Base-by-base conservation (phyloP, 441 rosid genomes). In the Croton setiger region DNA sequence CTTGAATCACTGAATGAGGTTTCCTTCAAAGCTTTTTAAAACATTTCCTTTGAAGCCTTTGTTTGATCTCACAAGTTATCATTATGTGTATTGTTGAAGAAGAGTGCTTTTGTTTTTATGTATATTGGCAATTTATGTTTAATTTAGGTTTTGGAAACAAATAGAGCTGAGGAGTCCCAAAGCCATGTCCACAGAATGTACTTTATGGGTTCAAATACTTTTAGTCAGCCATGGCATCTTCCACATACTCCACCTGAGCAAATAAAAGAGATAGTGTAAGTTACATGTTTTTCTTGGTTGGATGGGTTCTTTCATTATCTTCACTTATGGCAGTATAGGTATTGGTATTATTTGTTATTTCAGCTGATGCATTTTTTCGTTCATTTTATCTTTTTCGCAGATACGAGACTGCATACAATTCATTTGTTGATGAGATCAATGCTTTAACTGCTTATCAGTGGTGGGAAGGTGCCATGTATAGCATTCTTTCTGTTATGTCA, bases 1-100 rank as follows among this genome's bases (percentile, higher is more conserved):
- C 80, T 96, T 74, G 98, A 96, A 77, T 96, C 99, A 66, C 68
- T 96, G 72, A 93, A 96, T 74, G 99, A 96, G 99, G 99, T 96
- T 79, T 45, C 49, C 43, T 78, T 76, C 57, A 49, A 39, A 21
- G 62, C 70, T 43, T 66, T 18, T 21, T 23, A 45, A 64, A 41
- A 47, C 23, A 54, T 33, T 48, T 37, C 63, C 60, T 41, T 60
- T 62, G 54, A 67, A 60, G 51, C 49, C 27, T 55, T 3, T 36
- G 61, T 65, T n/a, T 51, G 35, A 14, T 8, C 49, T 39, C 58
- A 56, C 47, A 23, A n/a, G 20, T 4, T 49, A 18, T n/a, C 47
- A 51, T 31, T 43, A 5, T 53, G 12, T 8, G 0, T 52, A 20
- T 35, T 37, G 4, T 8, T 21, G 55, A 49, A 53, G 44, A 41